These are phyloP conservation scores for Apiospora koreana DNA, from an alignment of 2,329 filamentous ascomycete species.

Conservation along the genomic window DNA sequence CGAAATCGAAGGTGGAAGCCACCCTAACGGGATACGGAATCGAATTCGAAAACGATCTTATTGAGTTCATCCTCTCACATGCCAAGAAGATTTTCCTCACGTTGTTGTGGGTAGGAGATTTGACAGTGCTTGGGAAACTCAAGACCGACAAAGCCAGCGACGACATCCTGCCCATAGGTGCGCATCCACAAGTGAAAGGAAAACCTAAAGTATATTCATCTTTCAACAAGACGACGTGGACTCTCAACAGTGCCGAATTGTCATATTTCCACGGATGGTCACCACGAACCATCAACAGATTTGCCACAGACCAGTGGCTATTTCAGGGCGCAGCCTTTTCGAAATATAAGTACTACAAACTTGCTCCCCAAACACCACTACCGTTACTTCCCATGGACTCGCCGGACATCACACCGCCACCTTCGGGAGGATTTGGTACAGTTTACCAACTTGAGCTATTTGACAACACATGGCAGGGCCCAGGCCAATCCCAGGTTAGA, in stretches of 20 bases:
- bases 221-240: not conserved
- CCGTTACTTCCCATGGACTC: not conserved
- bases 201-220: not conserved
- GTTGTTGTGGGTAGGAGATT: too few species aligned
- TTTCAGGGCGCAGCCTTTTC: not conserved
- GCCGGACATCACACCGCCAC: fast-evolving
- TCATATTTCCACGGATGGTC: not conserved
- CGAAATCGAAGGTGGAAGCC: too few species aligned
- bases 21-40: too few species aligned
- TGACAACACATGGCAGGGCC: not conserved
- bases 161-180: not conserved
- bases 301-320: not conserved
- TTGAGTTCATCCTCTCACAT: too few species aligned
- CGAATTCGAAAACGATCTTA: too few species aligned
- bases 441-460: not conserved
- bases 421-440: not conserved
- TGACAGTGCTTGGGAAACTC: too few species aligned
- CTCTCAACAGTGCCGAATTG: not conserved
- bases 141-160: not conserved
- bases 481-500: not conserved
- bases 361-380: not conserved
- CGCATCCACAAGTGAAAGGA: fast-evolving
- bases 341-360: not conserved
- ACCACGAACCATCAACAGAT: fast-evolving
- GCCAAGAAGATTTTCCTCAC: too few species aligned